Evolutionary conservation across 2,329 filamentous ascomycete species (phyloP), one percentile per base, ranked within the genome.

Genomic region (Beauveria australis): DNA sequence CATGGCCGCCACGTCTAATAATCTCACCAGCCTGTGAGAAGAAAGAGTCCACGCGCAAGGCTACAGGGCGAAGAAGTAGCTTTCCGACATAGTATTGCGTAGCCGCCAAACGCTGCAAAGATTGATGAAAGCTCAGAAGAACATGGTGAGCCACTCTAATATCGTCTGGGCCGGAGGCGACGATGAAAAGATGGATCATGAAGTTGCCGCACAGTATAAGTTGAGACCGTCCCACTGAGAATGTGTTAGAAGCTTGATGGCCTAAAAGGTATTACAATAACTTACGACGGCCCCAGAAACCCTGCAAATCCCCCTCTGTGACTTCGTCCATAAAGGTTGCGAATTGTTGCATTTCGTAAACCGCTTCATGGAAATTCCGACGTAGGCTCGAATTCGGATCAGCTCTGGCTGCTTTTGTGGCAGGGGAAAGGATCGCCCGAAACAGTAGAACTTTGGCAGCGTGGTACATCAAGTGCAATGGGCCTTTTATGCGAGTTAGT

Each of bases 141-240:
- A 76, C 63, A n/a, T 68, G 67, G 51, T 75, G 76, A 0, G 74
- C 71, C 1, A 67, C 65, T 24, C 69, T 69, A 4, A 75, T 69
- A 53, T 76, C 70, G 3, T 62, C 61, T 3, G 66, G 66, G 8
- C 72, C 70, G 0, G 75, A 72, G 0, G 77, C 76, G 4, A 78
- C 68, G 1, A 80, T 69, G 53, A 80, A 80, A 0, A 80, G 70
- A 62, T 78, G 78, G 28, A 79, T 77, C 53, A 80, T 69, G 56
- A 79, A 79, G 63, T 80, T 79, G 18, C 77, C 76, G 43, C 75
- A 77, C 0, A 79, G 68, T 3, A 79, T 78, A 0, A 80, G 67
- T 60, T 80, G 77, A 8, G 76, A 78, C 16, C 78, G 73, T 22
- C 66, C 68, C 61, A 37, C 30, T 40, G 30, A 8, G 19, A 66